phyloP scores from a whole-genome alignment of 2,329 filamentous ascomycete genomes.

The Tolypocladium endophyticum region DNA sequence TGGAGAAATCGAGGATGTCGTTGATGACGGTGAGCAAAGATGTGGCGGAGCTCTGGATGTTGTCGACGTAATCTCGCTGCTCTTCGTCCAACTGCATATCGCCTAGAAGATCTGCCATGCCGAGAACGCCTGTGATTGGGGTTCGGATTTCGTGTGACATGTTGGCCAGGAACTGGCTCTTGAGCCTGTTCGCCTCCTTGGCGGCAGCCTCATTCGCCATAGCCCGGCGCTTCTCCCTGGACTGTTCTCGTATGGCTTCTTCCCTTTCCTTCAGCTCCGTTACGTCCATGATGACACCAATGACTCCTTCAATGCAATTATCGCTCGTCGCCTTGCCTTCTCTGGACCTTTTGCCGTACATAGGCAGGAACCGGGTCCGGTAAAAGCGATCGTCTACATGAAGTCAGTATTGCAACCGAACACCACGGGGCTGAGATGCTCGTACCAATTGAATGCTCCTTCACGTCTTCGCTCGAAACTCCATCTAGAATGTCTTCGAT shows the following conservation, averaged over 20 bases:
- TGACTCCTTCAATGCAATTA: slow-evolving; percentile 56
- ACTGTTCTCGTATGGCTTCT: slow-evolving; percentile 50
- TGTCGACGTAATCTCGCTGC: slow-evolving; percentile 64
- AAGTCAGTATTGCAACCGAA: neutral
- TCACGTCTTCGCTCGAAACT: slow-evolving; percentile 45
- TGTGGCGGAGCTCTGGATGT: slow-evolving; percentile 70
- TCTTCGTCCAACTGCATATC: slow-evolving; percentile 60
- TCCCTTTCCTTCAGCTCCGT: slow-evolving; percentile 60
- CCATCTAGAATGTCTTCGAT: slow-evolving; percentile 58
- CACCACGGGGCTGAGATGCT: neutral
- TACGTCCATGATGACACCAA: slow-evolving; percentile 71
- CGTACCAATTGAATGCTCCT: slow-evolving; percentile 50
- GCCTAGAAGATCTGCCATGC: slow-evolving; percentile 65
- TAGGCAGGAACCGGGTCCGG: slow-evolving; percentile 59
- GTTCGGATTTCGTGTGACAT: slow-evolving; percentile 76
- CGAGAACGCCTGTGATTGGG: slow-evolving; percentile 70
- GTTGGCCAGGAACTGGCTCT: slow-evolving; percentile 70
- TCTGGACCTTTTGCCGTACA: slow-evolving; percentile 44
- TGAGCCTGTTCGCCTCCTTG: slow-evolving; percentile 70
- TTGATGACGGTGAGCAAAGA: slow-evolving; percentile 81
- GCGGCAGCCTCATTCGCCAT: slow-evolving; percentile 68
- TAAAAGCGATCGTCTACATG: slow-evolving; percentile 51
- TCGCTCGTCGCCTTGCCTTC: slow-evolving; percentile 36
- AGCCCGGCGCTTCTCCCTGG: slow-evolving; percentile 58
- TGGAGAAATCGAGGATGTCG: slow-evolving; percentile 83